phyloP scores from a whole-genome alignment of 495 filamentous ascomycete genomes.

The Neurospora sp. region DNA sequence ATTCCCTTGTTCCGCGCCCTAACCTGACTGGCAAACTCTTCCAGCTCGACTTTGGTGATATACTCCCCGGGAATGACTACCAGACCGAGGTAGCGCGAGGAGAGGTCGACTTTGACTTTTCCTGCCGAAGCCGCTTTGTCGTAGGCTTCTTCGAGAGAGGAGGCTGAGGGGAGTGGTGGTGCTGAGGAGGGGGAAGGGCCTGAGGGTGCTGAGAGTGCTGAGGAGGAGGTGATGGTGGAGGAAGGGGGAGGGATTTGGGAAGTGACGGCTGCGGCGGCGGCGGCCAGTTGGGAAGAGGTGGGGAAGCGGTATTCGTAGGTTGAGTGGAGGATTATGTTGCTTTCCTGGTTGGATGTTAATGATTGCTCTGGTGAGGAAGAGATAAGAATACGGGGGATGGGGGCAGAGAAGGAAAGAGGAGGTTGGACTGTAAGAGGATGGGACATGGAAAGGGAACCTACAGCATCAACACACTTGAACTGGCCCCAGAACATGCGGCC shows the following conservation, averaged over 20 bases:
- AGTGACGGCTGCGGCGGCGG: not conserved
- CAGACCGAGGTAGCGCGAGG: conserved; percentile 74
- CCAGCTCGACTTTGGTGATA: conserved; percentile 80
- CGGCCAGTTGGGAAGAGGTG: not conserved
- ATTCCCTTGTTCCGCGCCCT: no score
- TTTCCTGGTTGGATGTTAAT: conserved; percentile 9
- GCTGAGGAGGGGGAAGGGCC: not conserved
- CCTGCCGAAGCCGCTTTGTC: not conserved
- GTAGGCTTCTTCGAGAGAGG: conserved; percentile 33
- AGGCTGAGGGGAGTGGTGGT: not conserved
- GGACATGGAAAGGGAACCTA: no score
- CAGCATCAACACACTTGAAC: conserved; percentile 73
- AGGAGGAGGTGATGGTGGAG: not conserved
- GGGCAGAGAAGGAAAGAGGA: no score
- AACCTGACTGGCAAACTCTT: conserved; percentile 48
- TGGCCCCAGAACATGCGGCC: conserved; percentile 77
- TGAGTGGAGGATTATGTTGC: conserved; percentile 74
- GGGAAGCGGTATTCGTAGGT: conserved; percentile 51
- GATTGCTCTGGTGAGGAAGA: no score
- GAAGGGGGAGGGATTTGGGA: conserved; percentile 23
- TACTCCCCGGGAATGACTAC: conserved; percentile 83
- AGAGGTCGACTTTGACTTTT: conserved; percentile 58
- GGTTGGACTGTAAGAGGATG: no score
- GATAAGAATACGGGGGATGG: no score
- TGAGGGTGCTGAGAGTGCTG: not conserved